Conservation (phyloP, 768 basidiomycete species). For the Boletus rubescentipes region DNA sequence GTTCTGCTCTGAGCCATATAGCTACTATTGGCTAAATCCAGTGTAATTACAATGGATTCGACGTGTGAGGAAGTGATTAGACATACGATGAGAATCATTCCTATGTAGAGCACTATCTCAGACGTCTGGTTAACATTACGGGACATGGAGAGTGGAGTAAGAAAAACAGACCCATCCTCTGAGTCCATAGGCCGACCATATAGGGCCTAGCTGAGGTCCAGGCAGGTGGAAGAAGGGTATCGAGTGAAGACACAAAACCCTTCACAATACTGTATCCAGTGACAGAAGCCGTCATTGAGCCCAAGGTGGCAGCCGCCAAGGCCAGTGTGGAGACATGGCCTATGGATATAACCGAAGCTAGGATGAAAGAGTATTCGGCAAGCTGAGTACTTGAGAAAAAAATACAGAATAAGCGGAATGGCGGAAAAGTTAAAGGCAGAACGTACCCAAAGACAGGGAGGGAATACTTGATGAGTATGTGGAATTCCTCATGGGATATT, state of each 20-base stretch:
- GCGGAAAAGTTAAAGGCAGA: background rate
- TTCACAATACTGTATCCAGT: conserved; percentile 64
- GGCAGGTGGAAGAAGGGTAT: conserved; percentile 91
- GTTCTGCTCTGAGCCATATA: conserved; percentile 84
- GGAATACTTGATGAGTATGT: conserved; percentile 60
- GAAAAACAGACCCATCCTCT: conserved; percentile 70
- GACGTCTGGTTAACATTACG: conserved; percentile 4
- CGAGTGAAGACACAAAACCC: conserved; percentile 84
- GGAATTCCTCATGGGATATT: conserved; percentile 57
- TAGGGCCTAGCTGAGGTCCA: conserved; percentile 88
- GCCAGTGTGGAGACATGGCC: conserved; percentile 90
- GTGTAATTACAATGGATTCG: background rate
- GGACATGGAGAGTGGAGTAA: background rate
- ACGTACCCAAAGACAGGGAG: conserved; percentile 72
- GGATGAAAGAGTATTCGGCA: conserved; percentile 82
- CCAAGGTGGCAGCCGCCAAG: conserved; percentile 78
- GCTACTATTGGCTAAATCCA: conserved; percentile 48
- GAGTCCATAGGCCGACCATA: conserved; percentile 87
- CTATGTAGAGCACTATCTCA: conserved; percentile 58
- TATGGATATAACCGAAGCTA: conserved; percentile 82
- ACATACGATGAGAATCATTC: conserved; percentile 58
- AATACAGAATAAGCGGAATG: background rate
- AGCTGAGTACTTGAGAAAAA: conserved; percentile 58
- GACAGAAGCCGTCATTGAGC: conserved; percentile 71
- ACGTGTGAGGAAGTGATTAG: background rate